Evolutionary conservation across 1,284 basidiomycete species (phyloP).

Genomic region (Melampsora larici-populina): DNA sequence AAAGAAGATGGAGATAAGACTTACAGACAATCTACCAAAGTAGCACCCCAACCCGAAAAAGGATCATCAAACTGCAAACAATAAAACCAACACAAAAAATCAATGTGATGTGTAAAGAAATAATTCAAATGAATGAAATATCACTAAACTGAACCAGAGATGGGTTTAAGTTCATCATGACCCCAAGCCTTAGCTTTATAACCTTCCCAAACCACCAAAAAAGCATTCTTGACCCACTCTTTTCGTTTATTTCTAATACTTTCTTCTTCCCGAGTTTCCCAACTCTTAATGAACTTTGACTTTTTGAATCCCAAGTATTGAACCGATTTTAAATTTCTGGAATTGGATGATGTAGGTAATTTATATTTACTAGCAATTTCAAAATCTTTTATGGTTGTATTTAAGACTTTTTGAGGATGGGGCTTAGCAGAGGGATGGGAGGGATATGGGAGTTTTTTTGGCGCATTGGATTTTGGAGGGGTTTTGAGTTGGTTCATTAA

Average conservation of each 20-base stretch:
- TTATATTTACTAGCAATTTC: no score
- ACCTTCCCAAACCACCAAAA: slow-evolving; percentile 37
- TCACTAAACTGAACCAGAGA: slow-evolving; percentile 20
- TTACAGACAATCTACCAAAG: slow-evolving; percentile 33
- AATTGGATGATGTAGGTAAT: no score
- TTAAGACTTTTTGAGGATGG: no score
- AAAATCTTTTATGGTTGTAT: no score
- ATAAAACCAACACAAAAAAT: background rate
- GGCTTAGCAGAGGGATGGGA: no score
- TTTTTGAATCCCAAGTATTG: no score
- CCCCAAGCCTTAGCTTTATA: slow-evolving; percentile 40
- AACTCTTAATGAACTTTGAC: background rate
- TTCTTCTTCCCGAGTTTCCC: slow-evolving; percentile 9
- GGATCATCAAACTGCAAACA: slow-evolving; percentile 11
- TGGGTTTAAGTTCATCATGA: slow-evolving; percentile 31
- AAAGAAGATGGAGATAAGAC: background rate
- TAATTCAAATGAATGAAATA: background rate
- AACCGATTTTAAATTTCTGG: no score
- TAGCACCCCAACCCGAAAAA: slow-evolving; percentile 30
- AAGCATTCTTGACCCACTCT: slow-evolving; percentile 32
- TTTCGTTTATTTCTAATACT: background rate
- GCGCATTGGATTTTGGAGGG: no score
- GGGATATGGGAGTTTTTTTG: no score
- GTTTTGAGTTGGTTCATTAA: no score
- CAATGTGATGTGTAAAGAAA: no score